Evolutionary conservation across 805 yeast species (phyloP).

Genomic region (Priceomyces castillae): DNA sequence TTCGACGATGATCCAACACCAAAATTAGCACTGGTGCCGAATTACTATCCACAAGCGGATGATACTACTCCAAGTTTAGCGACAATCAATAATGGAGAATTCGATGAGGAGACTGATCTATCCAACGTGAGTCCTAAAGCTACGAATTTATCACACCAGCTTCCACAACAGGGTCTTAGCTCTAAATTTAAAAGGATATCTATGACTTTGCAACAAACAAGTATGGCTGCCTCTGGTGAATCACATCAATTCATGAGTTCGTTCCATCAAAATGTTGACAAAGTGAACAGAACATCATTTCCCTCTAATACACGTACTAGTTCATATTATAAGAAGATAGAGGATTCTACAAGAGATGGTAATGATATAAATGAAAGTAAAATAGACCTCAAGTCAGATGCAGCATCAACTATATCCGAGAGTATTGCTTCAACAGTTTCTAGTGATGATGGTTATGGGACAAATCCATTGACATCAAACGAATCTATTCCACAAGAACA

Average conservation of each 20-base stretch:
- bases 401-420: conserved; percentile 9
- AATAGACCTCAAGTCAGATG: background rate
- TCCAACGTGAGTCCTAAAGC: background rate
- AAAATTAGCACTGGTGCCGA: conserved; percentile 13
- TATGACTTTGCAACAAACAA: conserved; percentile 31
- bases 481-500: background rate
- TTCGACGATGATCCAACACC: conserved; percentile 31
- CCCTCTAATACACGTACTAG: conserved; percentile 8
- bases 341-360: conserved; percentile 16
- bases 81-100: conserved; percentile 19
- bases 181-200: conserved; percentile 37
- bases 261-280: conserved; percentile 38
- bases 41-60: conserved; percentile 15
- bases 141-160: background rate
- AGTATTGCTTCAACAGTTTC: conserved; percentile 25
- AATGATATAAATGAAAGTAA: conserved; percentile 9
- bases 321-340: conserved; percentile 28
- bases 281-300: conserved; percentile 17
- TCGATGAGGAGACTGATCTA: background rate
- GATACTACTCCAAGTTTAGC: conserved; percentile 21
- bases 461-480: background rate
- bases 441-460: conserved; percentile 12
- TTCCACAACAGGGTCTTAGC: conserved; percentile 35
- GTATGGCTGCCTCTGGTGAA: conserved; percentile 32
- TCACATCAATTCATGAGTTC: conserved; percentile 37